A percentile compares a stretch with the other conserved stretches of the same genome.
These are phyloP conservation scores for Microdochium paspali DNA, from an alignment of 2,329 filamentous ascomycete species.

Conservation along the genomic window DNA sequence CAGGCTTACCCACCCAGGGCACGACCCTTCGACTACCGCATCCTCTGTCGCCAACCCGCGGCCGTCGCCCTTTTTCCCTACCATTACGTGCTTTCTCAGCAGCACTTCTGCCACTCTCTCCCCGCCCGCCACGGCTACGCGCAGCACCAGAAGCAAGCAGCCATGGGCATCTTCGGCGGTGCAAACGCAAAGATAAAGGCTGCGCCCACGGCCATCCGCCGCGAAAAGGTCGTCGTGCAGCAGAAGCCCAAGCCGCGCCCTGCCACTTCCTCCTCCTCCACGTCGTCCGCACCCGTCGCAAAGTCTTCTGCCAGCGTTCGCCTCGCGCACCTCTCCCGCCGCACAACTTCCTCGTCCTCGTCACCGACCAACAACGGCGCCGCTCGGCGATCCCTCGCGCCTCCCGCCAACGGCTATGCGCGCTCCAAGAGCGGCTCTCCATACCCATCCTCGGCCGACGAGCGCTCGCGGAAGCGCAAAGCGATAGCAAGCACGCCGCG, in stretches of 20 bases:
- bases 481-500: conserved; percentile 21
- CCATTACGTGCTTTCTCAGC: neutral
- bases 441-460: conserved; percentile 20
- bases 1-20: neutral
- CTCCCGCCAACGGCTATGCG: conserved; percentile 2
- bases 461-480: conserved; percentile 38
- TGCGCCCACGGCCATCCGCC: conserved; percentile 38
- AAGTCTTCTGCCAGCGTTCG: conserved; percentile 10
- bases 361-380: neutral
- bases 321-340: conserved; percentile 10
- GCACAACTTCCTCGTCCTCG: neutral
- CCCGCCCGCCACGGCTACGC: neutral
- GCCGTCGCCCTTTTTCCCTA: neutral
- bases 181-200: conserved; percentile 39
- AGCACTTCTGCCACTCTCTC: neutral
- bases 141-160: conserved; percentile 1
- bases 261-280: conserved; percentile 20
- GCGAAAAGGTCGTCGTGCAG: conserved; percentile 40
- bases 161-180: conserved; percentile 31
- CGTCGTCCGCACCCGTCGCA: conserved; percentile 8
- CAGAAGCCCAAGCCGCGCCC: conserved; percentile 22
- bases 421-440: conserved; percentile 30
- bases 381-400: neutral
- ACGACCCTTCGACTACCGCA: neutral
- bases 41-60: neutral